Evolutionary conservation across 208 protist genomes (phyloP).

Genomic region (Leishmania major): DNA sequence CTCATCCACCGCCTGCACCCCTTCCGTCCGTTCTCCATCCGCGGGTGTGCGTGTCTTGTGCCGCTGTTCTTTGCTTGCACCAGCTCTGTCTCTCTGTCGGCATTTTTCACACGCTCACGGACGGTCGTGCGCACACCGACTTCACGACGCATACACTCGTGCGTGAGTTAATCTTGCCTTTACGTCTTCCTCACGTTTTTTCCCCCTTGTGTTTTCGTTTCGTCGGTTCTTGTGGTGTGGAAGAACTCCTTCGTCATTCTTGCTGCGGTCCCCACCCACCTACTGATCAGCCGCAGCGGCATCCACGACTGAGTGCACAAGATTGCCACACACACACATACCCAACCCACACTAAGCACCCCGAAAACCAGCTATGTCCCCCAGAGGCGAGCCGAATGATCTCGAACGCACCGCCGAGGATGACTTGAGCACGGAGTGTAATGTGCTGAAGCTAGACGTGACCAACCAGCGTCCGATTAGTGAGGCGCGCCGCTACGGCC

Average conservation of each 20-base stretch:
- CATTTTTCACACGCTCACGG: neutral
- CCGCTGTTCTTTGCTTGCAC: neutral
- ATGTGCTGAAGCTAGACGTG: slow-evolving; percentile 25
- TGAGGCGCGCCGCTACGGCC: slow-evolving; percentile 42
- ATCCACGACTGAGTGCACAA: neutral
- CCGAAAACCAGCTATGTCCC: neutral
- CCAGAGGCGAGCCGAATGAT: neutral
- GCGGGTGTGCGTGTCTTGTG: neutral
- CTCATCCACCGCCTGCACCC: neutral
- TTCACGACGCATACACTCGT: neutral
- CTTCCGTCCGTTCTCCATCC: neutral
- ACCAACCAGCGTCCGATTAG: slow-evolving; percentile 32
- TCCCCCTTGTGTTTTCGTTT: neutral
- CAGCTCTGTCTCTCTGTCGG: neutral
- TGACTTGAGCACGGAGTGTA: neutral
- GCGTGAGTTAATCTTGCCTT: neutral
- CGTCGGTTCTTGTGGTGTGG: neutral
- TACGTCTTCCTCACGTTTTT: neutral
- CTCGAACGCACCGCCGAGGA: neutral
- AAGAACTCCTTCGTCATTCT: neutral
- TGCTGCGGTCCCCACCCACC: neutral
- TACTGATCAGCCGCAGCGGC: neutral
- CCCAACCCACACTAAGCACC: neutral
- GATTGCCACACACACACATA: neutral
- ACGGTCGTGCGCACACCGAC: too few relatives aligned